Evolutionary conservation across 495 filamentous ascomycete species (phyloP).

Genomic region (Bacidia gigantensis): DNA sequence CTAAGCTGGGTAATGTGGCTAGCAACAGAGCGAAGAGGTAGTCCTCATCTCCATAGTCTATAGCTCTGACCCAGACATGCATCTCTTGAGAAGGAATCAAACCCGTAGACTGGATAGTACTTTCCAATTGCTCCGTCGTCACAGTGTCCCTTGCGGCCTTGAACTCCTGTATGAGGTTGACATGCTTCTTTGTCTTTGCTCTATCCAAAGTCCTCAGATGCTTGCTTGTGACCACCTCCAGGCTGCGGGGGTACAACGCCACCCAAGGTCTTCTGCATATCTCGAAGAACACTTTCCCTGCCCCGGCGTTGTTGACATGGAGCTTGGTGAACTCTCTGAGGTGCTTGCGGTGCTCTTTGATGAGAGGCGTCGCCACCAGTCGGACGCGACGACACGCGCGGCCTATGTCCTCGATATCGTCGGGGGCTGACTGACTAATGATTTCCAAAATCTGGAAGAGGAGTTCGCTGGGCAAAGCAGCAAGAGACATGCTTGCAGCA

Average conservation of each 20-base stretch:
- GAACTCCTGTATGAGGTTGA: constrained; percentile 4
- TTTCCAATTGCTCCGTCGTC: constrained; percentile 7
- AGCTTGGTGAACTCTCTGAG: constrained; percentile 7
- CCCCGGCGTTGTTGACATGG: constrained; percentile 8
- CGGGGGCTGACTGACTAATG: constrained; percentile 7
- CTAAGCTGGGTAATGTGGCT: constrained; percentile 9
- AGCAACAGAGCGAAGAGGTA: constrained; percentile 14
- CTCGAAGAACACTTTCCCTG: constrained; percentile 13
- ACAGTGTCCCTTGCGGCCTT: constrained; percentile 1
- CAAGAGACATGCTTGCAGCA: constrained; percentile 8
- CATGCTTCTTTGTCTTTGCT: constrained; percentile 3
- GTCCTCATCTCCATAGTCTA: constrained; percentile 13
- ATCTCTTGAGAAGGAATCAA: constrained; percentile 7
- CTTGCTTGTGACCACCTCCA: constrained; percentile 10
- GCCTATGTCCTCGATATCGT: constrained; percentile 11
- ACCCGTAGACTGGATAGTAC: background rate
- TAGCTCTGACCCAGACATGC: constrained; percentile 1
- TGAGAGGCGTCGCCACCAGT: constrained; percentile 9
- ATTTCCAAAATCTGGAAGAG: constrained; percentile 12
- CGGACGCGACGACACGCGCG: constrained; percentile 7
- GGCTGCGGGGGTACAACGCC: constrained; percentile 9
- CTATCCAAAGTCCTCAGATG: constrained; percentile 13
- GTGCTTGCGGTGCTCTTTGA: constrained; percentile 11
- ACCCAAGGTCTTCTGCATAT: constrained; percentile 15
- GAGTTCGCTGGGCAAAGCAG: constrained; percentile 10